Conservation (phyloP, 108 stramenopile genomes). For the Pseudonitzschia multiseries region DNA sequence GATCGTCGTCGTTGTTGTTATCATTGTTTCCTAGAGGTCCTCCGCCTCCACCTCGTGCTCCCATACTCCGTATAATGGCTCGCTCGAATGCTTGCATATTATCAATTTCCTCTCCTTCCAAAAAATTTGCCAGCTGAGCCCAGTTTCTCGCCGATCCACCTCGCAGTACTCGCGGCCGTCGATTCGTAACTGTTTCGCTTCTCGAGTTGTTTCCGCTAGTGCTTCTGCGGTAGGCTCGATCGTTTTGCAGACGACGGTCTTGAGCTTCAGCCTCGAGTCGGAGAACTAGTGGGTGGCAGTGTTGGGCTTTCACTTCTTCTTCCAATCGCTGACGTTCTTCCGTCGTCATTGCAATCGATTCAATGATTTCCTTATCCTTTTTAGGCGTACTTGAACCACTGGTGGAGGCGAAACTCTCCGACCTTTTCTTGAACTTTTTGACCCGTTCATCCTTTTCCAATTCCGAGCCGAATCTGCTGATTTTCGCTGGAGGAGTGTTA, state of each 20-base stretch:
- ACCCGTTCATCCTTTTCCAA: constrained; percentile 63
- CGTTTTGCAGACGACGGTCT: constrained; percentile 63
- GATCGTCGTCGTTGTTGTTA: neutral
- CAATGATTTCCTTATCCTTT: constrained; percentile 27
- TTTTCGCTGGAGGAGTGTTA: neutral
- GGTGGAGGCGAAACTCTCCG: constrained; percentile 38
- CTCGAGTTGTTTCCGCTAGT: constrained; percentile 1
- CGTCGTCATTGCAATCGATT: constrained; percentile 61
- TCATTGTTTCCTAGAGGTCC: neutral
- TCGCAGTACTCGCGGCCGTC: neutral
- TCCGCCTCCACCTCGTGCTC: constrained; percentile 33
- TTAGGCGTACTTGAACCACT: neutral
- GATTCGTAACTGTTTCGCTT: neutral
- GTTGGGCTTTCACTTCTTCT: constrained; percentile 70
- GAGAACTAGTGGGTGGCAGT: constrained; percentile 60
- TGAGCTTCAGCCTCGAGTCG: constrained; percentile 64
- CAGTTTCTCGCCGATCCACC: constrained; percentile 29
- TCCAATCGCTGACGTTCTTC: constrained; percentile 71
- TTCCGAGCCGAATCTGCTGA: constrained; percentile 55
- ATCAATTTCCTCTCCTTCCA: constrained; percentile 51
- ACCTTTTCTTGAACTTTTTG: constrained; percentile 44
- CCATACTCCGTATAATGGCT: constrained; percentile 58
- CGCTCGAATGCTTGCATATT: constrained; percentile 74
- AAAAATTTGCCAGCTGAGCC: constrained; percentile 47
- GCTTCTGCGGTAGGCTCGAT: constrained; percentile 39